phyloP scores from a whole-genome alignment of 1,139 yeast genomes.

The Pichia sp. region DNA sequence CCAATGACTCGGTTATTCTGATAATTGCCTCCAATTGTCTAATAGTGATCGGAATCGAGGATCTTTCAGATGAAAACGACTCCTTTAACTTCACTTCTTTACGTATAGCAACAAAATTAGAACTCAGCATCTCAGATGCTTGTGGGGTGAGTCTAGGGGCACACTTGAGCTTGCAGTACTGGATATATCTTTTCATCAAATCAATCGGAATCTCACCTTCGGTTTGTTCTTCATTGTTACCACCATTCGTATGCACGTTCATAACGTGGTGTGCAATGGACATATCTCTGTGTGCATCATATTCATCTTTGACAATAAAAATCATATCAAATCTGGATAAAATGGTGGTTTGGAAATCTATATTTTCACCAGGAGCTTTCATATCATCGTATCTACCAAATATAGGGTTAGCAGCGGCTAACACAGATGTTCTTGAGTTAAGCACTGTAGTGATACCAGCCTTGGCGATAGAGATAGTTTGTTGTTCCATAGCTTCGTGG shows the following conservation, averaged over 20 bases:
- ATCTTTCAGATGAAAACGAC: constrained; percentile 76
- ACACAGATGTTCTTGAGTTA: constrained; percentile 90
- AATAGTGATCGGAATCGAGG: constrained; percentile 94
- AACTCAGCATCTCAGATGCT: constrained; percentile 85
- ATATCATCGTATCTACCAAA: constrained; percentile 95
- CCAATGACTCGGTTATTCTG: constrained; percentile 91
- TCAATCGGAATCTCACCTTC: constrained; percentile 90
- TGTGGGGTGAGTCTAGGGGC: constrained; percentile 90
- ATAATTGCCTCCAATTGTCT: constrained; percentile 97
- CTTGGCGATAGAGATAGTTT: constrained; percentile 97
- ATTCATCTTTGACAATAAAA: constrained; percentile 93
- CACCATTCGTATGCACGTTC: constrained; percentile 85
- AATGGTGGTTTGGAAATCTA: constrained; percentile 95
- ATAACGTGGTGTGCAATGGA: constrained; percentile 93
- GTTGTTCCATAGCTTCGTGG: constrained; percentile 99
- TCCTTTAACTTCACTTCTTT: constrained; percentile 80
- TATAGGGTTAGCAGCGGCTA: constrained; percentile 97
- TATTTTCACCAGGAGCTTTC: constrained; percentile 96
- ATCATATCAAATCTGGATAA: constrained; percentile 98
- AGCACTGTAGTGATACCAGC: constrained; percentile 97
- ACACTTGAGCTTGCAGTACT: constrained; percentile 82
- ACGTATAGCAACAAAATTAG: constrained; percentile 90
- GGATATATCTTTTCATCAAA: constrained; percentile 86
- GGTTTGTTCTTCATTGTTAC: constrained; percentile 46
- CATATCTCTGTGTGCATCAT: constrained; percentile 78